Evolutionary conservation across 371 early-diverging fungal genomes (phyloP), one percentile per base, ranked within the genome.

Genomic region (Syncephalastrum contaminatum): DNA sequence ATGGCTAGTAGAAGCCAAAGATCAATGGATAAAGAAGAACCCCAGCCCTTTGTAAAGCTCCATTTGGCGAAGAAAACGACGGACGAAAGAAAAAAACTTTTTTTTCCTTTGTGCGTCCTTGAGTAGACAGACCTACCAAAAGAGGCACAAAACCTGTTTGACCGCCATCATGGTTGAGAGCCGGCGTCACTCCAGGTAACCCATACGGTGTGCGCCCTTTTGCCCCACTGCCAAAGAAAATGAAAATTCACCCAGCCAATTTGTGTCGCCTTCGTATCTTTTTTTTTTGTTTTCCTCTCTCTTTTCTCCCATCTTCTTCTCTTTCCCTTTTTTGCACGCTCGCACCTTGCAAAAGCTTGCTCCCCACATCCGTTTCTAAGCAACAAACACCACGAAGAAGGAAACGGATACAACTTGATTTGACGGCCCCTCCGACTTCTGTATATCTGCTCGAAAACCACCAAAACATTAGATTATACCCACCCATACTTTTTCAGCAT

Each of bases 1-100:
- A 12, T 65, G 65, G 60, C 43, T 65, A 18, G 16, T 30, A 21
- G 54, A 65, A 43, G 36, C 52, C 4, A 43, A 25, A 20, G 25
- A 18, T 22, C 30, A 54, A 47, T 45, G 45, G 22, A 52, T 40
- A 20, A 27, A 43, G 51, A 53, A 54, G 22, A 46, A 18, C 2
- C 24, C 12, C 40, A 20, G 2, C 45, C 45, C 7, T 15, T 44
- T 44, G 21, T 44, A 44, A 19, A 13, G 13, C 2, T 44, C 45
- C 4, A n/a, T 44, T 7, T 19, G 21, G 16, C 45, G 45, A 44
- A 21, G 1, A 16, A 44, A 44, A 5, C 14, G 21, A 16, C 45
- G 45, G 21, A 12, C 45, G 15, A 44, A n/a, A 24, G 48, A 48
- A 24, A 48, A 24, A 10, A 24, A 48, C 2, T 44, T 44, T 44